Evolutionary conservation across 1,139 yeast genomes (phyloP).

Genomic region (Debaryomyces robertsiae): DNA sequence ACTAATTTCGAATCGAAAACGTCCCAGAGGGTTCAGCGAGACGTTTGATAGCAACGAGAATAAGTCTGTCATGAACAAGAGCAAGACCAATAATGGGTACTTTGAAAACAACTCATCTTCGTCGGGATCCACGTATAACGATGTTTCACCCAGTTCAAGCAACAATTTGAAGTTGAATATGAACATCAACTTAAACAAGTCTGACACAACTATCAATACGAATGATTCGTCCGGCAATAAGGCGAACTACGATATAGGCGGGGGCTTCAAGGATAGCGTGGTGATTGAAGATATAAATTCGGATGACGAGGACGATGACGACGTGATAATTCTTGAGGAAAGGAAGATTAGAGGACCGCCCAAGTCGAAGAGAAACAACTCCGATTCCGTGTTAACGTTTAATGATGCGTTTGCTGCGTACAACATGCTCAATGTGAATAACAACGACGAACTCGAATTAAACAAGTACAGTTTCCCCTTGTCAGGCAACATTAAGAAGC

Average conservation of each 20-base stretch:
- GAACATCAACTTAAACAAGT: conserved; percentile 9
- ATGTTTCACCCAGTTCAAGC: conserved; percentile 11
- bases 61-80: conserved; percentile 9
- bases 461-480: conserved; percentile 16
- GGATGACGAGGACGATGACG: conserved; percentile 37
- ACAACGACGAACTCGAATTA: conserved; percentile 19
- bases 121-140: conserved; percentile 12
- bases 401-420: conserved; percentile 48
- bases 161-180: conserved; percentile 11
- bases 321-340: conserved; percentile 39
- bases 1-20: conserved; percentile 43
- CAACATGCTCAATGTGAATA: conserved; percentile 45
- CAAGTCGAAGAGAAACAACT: conserved; percentile 35
- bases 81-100: conserved; percentile 6
- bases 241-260: conserved; percentile 1
- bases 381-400: conserved; percentile 42
- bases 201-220: conserved; percentile 14
- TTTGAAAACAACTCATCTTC: conserved; percentile 13
- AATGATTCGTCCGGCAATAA: conserved; percentile 10
- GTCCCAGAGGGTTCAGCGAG: conserved; percentile 53
- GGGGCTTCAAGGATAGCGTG: conserved; percentile 10
- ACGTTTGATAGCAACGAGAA: conserved; percentile 29
- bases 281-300: conserved; percentile 34
- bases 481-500: conserved; percentile 39
- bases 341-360: conserved; percentile 25